Base-by-base conservation (phyloP, 176 grass and related monocot species). In the Puccinellia tenuiflora region DNA sequence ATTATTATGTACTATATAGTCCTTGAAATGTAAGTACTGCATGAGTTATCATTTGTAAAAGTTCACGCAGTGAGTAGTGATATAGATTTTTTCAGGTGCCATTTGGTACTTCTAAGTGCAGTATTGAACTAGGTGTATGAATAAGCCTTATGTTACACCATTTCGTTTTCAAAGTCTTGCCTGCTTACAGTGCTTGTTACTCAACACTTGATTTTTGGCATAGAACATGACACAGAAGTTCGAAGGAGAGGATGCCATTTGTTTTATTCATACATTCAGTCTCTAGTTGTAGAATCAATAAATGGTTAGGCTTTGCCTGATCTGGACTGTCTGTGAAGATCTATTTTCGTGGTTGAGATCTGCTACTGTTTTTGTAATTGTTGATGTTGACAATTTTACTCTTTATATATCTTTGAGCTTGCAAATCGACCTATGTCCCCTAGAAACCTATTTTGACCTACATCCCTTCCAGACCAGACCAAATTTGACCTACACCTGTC, bases 401-500 rank as follows among this genome's bases (percentile, higher is more conserved):
- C 17, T 67, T 59, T 7, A 14, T 73, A 28, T 75, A 84, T 67
- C 30, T 72, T 13, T 55, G 30, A n/a, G 16, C 48, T 68, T 73
- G 37, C 53, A 34, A 78, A 52, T 61, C 34, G 79, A 14, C 15
- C 9, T 84, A 22, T 35, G 61, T 78, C 9, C 56, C 15, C 48
- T 79, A 3, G 28, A 30, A 60, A 62, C 28, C 5, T 53, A 73
- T 74, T 77, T 69, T 69, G 73, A 56, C 45, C 62, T 84, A 34
- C 17, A 60, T 39, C 86, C 28, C 69, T 48, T 73, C 43, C 43
- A 30, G 42, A 73, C 7, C 42, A 29, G 69, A 73, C 69, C 5
- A 61, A 61, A 63, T 80, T 70, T 63, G 76, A 56, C 45, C 68
- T 88, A 34, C 45, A 31, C 43, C n/a, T 89, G 9, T 84, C 18